Conservation (phyloP, 208 protist genomes). For the Angomonas deanei region DNA sequence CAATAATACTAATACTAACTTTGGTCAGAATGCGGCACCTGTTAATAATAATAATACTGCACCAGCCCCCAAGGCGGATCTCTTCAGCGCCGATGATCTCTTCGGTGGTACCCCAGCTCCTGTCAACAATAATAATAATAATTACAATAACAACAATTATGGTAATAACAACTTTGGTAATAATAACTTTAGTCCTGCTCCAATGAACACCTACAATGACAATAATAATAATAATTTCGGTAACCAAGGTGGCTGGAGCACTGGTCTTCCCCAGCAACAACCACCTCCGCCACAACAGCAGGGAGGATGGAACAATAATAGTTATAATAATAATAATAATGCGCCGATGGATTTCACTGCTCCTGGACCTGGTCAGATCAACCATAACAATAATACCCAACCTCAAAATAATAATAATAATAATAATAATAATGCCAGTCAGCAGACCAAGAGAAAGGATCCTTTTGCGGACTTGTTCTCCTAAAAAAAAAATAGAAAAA, state of each 20-base stretch:
- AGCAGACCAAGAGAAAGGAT: conserved; percentile 39
- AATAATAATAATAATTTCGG: neutral
- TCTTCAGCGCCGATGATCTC: conserved; percentile 48
- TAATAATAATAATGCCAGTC: neutral
- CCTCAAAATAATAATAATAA: neutral
- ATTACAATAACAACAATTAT: conserved; percentile 14
- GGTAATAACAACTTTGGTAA: conserved; percentile 11
- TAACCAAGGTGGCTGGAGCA: neutral
- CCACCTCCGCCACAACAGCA: too few relatives aligned
- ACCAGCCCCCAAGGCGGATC: conserved; percentile 21
- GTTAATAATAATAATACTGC: conserved; percentile 9
- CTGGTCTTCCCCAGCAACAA: conserved; percentile 10
- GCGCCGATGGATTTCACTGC: conserved; percentile 49
- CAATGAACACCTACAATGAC: neutral
- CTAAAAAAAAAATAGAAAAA: conserved; percentile 2
- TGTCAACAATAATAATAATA: conserved; percentile 2
- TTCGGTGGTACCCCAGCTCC: conserved; percentile 33
- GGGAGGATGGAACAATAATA: conserved; percentile 6
- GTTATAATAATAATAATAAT: neutral
- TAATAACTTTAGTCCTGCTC: conserved; percentile 2
- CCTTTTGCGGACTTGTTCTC: conserved; percentile 77
- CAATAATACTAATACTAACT: neutral
- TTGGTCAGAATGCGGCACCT: neutral
- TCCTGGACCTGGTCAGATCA: conserved; percentile 26
- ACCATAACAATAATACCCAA: conserved; percentile 10